These are phyloP conservation scores for Vitis hybrid DNA, from an alignment of 177 flowering plant genomes.

Conservation along the genomic window DNA sequence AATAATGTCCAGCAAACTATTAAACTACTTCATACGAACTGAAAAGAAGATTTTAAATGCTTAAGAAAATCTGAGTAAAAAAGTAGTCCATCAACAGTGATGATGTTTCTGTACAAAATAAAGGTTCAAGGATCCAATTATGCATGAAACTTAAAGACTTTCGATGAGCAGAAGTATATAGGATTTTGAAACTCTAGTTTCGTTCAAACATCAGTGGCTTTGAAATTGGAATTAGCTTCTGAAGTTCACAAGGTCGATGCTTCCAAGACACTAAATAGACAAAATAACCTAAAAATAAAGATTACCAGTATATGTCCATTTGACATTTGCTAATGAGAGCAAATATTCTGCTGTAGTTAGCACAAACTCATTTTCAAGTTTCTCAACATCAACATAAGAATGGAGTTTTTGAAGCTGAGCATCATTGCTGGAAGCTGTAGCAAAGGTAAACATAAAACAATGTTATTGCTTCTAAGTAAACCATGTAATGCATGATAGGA, in stretches of 20 bases:
- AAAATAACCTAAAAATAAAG: background rate
- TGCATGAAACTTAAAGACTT: too few species aligned
- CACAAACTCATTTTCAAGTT: slow-evolving; percentile 79
- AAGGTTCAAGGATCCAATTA: too few species aligned
- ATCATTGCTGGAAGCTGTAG: slow-evolving; percentile 37
- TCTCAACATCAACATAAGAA: slow-evolving; percentile 50
- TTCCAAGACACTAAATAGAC: background rate
- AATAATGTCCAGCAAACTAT: background rate
- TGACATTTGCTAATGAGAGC: slow-evolving; percentile 63
- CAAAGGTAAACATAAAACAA: slow-evolving; percentile 15
- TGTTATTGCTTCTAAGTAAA: slow-evolving; percentile 3
- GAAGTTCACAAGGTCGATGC: background rate
- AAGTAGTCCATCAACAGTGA: too few species aligned
- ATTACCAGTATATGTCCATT: slow-evolving; percentile 61
- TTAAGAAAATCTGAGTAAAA: background rate
- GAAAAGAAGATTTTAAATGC: background rate
- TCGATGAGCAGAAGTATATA: too few species aligned
- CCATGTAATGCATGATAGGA: background rate
- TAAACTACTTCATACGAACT: too few species aligned
- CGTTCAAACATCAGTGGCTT: background rate
- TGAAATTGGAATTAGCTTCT: background rate
- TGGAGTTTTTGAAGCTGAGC: slow-evolving; percentile 33
- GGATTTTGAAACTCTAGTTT: too few species aligned
- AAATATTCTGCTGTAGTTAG: slow-evolving; percentile 76
- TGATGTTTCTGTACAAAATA: too few species aligned